These are phyloP conservation scores for Backusella sp. DNA, from an alignment of 192 early-diverging fungal species.

Conservation along the genomic window DNA sequence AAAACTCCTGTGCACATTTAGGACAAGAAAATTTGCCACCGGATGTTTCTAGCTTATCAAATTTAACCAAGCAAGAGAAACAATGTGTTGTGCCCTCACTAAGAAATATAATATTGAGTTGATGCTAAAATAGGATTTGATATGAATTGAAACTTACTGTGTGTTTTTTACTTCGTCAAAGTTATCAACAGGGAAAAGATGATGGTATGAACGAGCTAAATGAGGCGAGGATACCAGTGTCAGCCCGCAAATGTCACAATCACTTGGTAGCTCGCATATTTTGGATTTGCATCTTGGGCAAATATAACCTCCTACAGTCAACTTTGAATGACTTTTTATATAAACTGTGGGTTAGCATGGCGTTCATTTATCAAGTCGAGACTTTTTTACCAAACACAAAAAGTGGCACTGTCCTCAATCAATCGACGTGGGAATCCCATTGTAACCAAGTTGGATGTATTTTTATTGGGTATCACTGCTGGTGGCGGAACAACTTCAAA, in stretches of 20 bases:
- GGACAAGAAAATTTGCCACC: constrained; percentile 68
- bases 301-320: constrained; percentile 71
- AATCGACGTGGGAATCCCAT: constrained; percentile 89
- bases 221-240: constrained; percentile 88
- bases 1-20: constrained; percentile 76
- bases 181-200: constrained; percentile 90
- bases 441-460: constrained; percentile 69
- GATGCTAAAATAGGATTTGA: constrained; percentile 18
- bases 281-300: constrained; percentile 84
- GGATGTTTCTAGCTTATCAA: constrained; percentile 29
- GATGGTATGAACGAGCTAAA: constrained; percentile 90
- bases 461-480: constrained; percentile 53
- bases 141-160: constrained; percentile 24
- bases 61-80: constrained; percentile 48
- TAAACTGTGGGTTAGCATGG: background rate
- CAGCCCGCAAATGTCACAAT: constrained; percentile 88
- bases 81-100: constrained; percentile 43
- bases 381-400: constrained; percentile 73
- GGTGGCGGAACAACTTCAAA: constrained; percentile 91
- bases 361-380: background rate
- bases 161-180: constrained; percentile 66
- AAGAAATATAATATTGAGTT: background rate
- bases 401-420: constrained; percentile 49
- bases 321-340: constrained; percentile 62
- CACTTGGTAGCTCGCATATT: constrained; percentile 87